A percentile compares a stretch with the other conserved stretches of the same genome.
These are phyloP conservation scores for Artemisia argyi DNA, from an alignment of 129 eudicot species.

Conservation along the genomic window DNA sequence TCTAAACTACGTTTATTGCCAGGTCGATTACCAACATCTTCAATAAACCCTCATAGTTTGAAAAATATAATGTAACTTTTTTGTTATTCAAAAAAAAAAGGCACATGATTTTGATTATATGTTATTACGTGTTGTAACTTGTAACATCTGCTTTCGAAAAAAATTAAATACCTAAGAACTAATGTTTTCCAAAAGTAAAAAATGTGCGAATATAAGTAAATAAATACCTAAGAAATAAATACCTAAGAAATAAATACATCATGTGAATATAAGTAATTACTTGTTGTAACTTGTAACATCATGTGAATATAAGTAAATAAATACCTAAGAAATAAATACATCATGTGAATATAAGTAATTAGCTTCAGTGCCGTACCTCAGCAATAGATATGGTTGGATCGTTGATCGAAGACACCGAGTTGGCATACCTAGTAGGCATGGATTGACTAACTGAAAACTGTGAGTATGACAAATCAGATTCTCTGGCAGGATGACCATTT, in stretches of 20 bases:
- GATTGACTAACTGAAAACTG: conserved; percentile 71
- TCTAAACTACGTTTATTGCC: too few relatives aligned
- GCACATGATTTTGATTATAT: too few relatives aligned
- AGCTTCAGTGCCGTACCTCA: conserved; percentile 52
- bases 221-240: too few relatives aligned
- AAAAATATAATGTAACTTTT: too few relatives aligned
- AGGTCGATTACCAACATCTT: too few relatives aligned
- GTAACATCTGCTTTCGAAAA: too few relatives aligned
- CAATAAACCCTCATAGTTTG: too few relatives aligned
- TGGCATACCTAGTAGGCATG: conserved; percentile 64
- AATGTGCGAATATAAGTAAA: not conserved
- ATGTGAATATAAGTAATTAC: not conserved
- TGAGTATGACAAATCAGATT: conserved; percentile 75
- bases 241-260: not conserved
- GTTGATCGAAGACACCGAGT: conserved; percentile 56
- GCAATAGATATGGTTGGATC: conserved; percentile 74
- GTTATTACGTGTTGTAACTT: too few relatives aligned
- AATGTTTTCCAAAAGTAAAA: not conserved
- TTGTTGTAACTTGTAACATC: too few relatives aligned
- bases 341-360: not conserved
- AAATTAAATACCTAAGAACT: too few relatives aligned
- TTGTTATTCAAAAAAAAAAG: too few relatives aligned
- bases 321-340: too few relatives aligned
- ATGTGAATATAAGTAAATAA: not conserved
- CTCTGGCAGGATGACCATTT: conserved; percentile 62